Percentiles rank a stretch among this genome's conserved stretches.
Evolutionary conservation across 106 monocot genomes (phyloP).

Genomic region (Phalaenopsis aphrodite): DNA sequence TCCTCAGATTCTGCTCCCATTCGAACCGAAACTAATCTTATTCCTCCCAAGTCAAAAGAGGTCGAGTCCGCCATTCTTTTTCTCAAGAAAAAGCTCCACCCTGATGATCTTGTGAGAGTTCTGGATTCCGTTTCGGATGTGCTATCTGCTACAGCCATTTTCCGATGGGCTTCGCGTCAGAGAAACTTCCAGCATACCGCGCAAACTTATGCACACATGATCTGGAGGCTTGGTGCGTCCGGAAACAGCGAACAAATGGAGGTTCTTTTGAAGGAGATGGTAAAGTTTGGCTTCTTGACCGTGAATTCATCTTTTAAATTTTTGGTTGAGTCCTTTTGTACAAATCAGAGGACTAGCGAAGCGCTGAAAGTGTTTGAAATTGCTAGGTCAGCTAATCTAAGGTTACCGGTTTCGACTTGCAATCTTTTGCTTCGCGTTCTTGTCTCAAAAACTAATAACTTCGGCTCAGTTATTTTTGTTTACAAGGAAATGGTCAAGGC

Average conservation of each 20-base stretch:
- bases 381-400: conserved; percentile 15
- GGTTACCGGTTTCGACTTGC: conserved; percentile 28
- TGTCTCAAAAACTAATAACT: conserved; percentile 15
- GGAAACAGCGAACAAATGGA: conserved; percentile 31
- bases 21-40: background rate
- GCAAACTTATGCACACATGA: conserved; percentile 16
- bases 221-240: conserved; percentile 19
- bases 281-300: conserved; percentile 16
- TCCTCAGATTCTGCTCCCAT: too few species aligned
- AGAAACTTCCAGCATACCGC: conserved; percentile 18
- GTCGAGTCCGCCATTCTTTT: conserved; percentile 10
- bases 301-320: conserved; percentile 9
- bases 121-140: conserved; percentile 22
- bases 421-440: conserved; percentile 28
- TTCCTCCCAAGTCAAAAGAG: conserved; percentile 3
- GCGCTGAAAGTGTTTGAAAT: conserved; percentile 37
- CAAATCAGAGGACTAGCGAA: conserved; percentile 8
- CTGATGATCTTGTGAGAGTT: conserved; percentile 14
- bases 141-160: conserved; percentile 13
- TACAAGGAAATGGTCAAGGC: conserved; percentile 81
- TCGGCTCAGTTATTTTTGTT: conserved; percentile 39
- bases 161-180: conserved; percentile 33
- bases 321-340: conserved; percentile 26
- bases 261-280: conserved; percentile 38
- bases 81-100: conserved; percentile 28